Percentiles rank a stretch among this genome's conserved stretches.
phyloP scores from a whole-genome alignment of 768 basidiomycete species.

The Botryobasidium botryosum region DNA sequence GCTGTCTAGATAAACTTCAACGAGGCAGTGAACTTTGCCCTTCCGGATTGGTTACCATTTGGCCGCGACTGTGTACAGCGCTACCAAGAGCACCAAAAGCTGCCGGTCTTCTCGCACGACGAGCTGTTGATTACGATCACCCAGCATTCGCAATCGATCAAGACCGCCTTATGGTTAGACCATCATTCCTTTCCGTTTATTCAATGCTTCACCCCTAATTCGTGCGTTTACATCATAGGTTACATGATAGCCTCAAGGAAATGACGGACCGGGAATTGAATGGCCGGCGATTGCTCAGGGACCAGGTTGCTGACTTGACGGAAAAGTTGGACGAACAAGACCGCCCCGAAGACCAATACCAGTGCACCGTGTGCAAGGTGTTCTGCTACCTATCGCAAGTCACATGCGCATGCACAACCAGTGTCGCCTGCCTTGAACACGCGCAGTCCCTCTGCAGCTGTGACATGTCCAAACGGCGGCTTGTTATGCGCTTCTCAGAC shows the following conservation, averaged over 20 bases:
- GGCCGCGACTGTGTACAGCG: conserved; percentile 79
- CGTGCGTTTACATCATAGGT: conserved; percentile 31
- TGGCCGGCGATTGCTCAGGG: conserved; percentile 45
- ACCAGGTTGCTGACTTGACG: conserved; percentile 29
- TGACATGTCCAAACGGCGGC: conserved; percentile 33
- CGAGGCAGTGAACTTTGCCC: conserved; percentile 96
- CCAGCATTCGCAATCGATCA: conserved; percentile 82
- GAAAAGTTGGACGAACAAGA: conserved; percentile 68
- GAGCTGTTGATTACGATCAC: conserved; percentile 95
- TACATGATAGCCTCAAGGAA: conserved; percentile 65
- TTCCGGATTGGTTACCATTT: conserved; percentile 84
- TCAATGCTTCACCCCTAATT: conserved; percentile 6
- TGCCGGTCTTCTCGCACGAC: conserved; percentile 96
- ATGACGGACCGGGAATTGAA: conserved; percentile 76
- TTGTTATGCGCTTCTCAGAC: conserved; percentile 73
- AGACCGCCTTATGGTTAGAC: conserved; percentile 80
- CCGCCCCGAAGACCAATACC: conserved; percentile 84
- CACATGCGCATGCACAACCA: conserved; percentile 54
- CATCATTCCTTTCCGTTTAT: not conserved
- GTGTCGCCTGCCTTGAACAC: conserved; percentile 79
- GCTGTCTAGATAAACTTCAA: conserved; percentile 81
- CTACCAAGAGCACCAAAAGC: conserved; percentile 79
- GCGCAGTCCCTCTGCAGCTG: conserved; percentile 58
- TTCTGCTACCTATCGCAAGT: conserved; percentile 94
- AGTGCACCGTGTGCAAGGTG: conserved; percentile 81